Percentiles rank a stretch among this genome's conserved stretches.
These are phyloP conservation scores for Yamadazyma takamatsuzukensis DNA, from an alignment of 805 yeast genomes.

Conservation along the genomic window DNA sequence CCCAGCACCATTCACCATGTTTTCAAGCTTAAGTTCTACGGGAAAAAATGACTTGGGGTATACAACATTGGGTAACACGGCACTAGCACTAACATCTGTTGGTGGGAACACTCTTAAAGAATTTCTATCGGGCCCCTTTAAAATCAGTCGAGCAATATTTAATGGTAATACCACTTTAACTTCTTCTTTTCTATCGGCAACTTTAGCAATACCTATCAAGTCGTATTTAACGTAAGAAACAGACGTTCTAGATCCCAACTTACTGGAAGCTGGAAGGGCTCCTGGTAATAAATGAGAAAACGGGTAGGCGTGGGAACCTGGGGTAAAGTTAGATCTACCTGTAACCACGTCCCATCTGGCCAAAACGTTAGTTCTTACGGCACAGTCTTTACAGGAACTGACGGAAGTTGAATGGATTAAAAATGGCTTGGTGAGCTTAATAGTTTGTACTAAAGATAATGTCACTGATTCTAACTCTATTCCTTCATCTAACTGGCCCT, in stretches of 20 bases:
- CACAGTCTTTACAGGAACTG: conserved; percentile 57
- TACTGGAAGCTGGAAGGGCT: conserved; percentile 71
- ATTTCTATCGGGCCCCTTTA: conserved; percentile 79
- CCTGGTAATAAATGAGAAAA: conserved; percentile 90
- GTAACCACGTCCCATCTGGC: conserved; percentile 87
- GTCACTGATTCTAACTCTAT: conserved; percentile 56
- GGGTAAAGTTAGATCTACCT: conserved; percentile 51
- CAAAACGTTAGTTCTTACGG: conserved; percentile 51
- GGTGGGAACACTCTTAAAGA: conserved; percentile 94
- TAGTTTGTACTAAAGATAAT: conserved; percentile 67
- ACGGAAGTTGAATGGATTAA: conserved; percentile 47
- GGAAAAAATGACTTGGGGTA: conserved; percentile 87
- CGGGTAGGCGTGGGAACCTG: conserved; percentile 83
- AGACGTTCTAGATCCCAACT: conserved; percentile 53
- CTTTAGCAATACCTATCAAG: conserved; percentile 57
- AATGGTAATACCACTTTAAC: conserved; percentile 55
- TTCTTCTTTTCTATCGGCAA: conserved; percentile 20
- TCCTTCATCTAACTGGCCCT: conserved; percentile 1
- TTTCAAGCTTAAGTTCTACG: conserved; percentile 76
- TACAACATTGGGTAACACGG: conserved; percentile 82
- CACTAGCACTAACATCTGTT: conserved; percentile 82
- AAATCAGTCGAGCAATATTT: conserved; percentile 69
- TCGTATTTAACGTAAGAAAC: conserved; percentile 64
- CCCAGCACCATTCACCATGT: conserved; percentile 48
- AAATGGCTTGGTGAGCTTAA: conserved; percentile 65